Evolutionary conservation across 2,329 filamentous ascomycete genomes (phyloP).

Genomic region (Hymenoscyphus albidus): DNA sequence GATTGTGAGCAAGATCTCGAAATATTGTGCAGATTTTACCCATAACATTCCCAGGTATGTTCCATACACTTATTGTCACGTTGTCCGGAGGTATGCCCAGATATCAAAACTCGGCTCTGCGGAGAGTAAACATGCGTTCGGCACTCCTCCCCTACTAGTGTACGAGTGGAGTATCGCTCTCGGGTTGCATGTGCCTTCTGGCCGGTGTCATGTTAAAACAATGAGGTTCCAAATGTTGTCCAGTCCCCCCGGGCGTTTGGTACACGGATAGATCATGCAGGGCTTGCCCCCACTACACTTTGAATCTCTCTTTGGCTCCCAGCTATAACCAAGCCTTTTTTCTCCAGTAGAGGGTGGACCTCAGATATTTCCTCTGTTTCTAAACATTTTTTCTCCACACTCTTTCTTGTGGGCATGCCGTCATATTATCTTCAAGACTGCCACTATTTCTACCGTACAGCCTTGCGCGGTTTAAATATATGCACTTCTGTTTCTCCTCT

Average conservation of each 20-base stretch:
- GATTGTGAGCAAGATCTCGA: conserved; percentile 8
- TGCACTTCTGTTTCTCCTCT: conserved; percentile 73
- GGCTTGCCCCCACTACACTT: conserved; percentile 22
- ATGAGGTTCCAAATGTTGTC: conserved; percentile 10
- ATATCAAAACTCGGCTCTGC: conserved; percentile 23
- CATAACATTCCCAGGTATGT: conserved; percentile 13
- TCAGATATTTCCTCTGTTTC: not conserved
- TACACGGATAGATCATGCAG: conserved; percentile 24
- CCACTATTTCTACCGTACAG: conserved; percentile 90
- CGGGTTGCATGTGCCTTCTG: conserved; percentile 27
- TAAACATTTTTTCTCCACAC: conserved; percentile 5
- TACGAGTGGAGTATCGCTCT: conserved; percentile 19
- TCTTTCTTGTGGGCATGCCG: conserved; percentile 56
- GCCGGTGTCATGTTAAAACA: conserved; percentile 21
- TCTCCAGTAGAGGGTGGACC: conserved; percentile 8
- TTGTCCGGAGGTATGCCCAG: conserved; percentile 6
- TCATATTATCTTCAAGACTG: conserved; percentile 76
- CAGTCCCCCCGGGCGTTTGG: conserved; percentile 4
- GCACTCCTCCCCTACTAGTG: conserved; percentile 22
- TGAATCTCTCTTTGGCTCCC: conserved; percentile 12
- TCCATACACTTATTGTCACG: conserved; percentile 12
- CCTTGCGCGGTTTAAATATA: conserved; percentile 79
- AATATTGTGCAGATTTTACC: conserved; percentile 10
- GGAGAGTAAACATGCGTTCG: conserved; percentile 18
- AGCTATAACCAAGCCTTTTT: conserved; percentile 28